Percentiles rank a stretch among this genome's conserved stretches.
These are phyloP conservation scores for Dactylis glomerata DNA, from an alignment of 176 grass and related monocot genomes.

Conservation along the genomic window DNA sequence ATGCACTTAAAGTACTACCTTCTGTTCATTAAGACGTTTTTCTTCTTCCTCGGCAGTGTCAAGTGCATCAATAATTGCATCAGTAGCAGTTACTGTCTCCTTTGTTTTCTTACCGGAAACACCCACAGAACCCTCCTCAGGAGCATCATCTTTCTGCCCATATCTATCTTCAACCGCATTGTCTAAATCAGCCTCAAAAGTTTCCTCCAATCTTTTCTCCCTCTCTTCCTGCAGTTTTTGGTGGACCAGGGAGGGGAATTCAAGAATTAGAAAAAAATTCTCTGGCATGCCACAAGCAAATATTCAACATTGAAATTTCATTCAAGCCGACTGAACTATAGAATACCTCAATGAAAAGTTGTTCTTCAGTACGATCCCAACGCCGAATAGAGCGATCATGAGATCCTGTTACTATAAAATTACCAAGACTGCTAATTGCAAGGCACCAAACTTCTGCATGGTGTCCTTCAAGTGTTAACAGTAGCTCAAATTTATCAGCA, in stretches of 20 bases:
- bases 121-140: constrained; percentile 80
- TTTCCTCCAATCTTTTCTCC: constrained; percentile 64
- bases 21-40: constrained; percentile 71
- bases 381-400: constrained; percentile 92
- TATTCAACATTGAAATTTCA: constrained; percentile 20
- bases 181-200: constrained; percentile 71
- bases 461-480: constrained; percentile 93
- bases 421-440: constrained; percentile 71
- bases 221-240: constrained; percentile 66
- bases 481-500: constrained; percentile 96
- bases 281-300: not conserved
- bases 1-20: constrained; percentile 21
- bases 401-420: constrained; percentile 89
- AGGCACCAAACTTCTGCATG: constrained; percentile 98
- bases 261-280: not conserved
- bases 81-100: constrained; percentile 77
- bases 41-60: constrained; percentile 81
- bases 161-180: constrained; percentile 65
- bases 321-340: not conserved
- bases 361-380: constrained; percentile 98
- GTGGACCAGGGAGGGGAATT: not conserved
- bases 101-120: constrained; percentile 89
- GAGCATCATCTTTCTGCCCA: constrained; percentile 75
- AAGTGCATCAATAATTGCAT: constrained; percentile 91
- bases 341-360: constrained; percentile 82